phyloP scores from a whole-genome alignment of 1,284 basidiomycete genomes.

The Dichomitus squalens region DNA sequence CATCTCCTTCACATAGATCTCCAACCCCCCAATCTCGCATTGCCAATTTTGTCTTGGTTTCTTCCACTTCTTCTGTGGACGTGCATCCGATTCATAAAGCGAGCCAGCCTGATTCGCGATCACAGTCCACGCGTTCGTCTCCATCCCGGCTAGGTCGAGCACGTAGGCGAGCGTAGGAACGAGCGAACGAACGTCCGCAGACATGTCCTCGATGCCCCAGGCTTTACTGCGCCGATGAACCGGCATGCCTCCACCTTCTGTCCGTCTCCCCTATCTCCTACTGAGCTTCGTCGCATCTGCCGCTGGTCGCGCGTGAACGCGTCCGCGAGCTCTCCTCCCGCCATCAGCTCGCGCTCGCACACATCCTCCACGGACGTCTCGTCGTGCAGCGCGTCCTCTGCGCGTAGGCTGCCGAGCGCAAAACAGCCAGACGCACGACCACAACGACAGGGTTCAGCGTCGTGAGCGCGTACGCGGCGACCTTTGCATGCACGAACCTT shows the following conservation, averaged over 20 bases:
- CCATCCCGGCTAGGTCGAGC: conserved; percentile 88
- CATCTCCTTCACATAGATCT: conserved; percentile 61
- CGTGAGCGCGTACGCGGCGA: conserved; percentile 93
- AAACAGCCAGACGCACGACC: conserved; percentile 82
- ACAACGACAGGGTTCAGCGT: conserved; percentile 95
- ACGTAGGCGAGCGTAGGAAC: conserved; percentile 94
- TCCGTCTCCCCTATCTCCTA: conserved; percentile 3
- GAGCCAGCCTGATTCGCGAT: conserved; percentile 96
- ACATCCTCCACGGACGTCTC: conserved; percentile 71
- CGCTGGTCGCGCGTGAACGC: conserved; percentile 53
- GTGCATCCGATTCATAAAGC: conserved; percentile 46
- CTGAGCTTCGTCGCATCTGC: conserved; percentile 10
- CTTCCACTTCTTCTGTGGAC: conserved; percentile 45
- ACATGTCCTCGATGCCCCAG: conserved; percentile 87
- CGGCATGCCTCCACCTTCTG: conserved; percentile 73
- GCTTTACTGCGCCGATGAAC: conserved; percentile 97
- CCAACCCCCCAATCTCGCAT: too few relatives aligned
- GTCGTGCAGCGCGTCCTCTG: conserved; percentile 59
- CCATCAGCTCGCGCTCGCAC: conserved; percentile 47
- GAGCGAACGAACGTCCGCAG: conserved; percentile 88
- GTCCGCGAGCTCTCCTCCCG: conserved; percentile 52
- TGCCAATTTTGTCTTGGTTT: conserved; percentile 60
- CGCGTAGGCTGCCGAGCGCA: conserved; percentile 68
- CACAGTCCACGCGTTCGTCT: conserved; percentile 75
- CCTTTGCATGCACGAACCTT: conserved; percentile 83